These are phyloP conservation scores for Haplosporangium sp. DNA, from an alignment of 371 early-diverging fungal species.

Conservation along the genomic window DNA sequence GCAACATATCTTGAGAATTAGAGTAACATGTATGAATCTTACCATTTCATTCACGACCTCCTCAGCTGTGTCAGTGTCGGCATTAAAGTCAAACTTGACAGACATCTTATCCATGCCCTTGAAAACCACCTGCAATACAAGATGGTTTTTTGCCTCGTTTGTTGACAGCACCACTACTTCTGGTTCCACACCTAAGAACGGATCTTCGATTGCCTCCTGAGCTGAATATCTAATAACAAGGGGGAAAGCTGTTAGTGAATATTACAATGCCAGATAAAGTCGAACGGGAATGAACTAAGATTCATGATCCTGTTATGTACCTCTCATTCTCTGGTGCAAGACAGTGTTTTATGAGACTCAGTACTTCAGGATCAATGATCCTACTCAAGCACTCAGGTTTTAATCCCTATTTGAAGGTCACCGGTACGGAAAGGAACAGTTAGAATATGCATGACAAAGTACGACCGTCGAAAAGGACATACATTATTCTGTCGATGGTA, in stretches of 20 bases:
- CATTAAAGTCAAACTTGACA: conserved; percentile 91
- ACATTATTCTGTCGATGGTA: not conserved
- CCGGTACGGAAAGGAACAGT: not conserved
- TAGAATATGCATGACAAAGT: not conserved
- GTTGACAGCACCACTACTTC: conserved; percentile 75
- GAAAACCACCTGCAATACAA: conserved; percentile 84
- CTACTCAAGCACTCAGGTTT: conserved; percentile 82
- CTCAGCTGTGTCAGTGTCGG: conserved; percentile 90
- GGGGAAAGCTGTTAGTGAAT: not conserved
- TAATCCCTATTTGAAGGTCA: conserved; percentile 64
- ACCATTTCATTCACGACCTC: conserved; percentile 92
- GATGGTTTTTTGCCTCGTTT: conserved; percentile 71
- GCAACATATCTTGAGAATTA: no score
- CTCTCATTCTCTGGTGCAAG: conserved; percentile 78
- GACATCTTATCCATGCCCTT: conserved; percentile 83
- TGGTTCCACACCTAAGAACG: conserved; percentile 86
- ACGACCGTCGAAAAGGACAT: not conserved
- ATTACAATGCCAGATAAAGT: no score
- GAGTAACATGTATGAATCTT: not conserved
- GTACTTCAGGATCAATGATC: conserved; percentile 78
- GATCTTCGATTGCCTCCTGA: conserved; percentile 81
- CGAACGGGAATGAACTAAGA: no score
- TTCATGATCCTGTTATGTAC: conserved; percentile 30
- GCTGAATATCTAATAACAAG: conserved; percentile 68
- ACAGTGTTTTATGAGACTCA: conserved; percentile 83